Percentiles rank a stretch among this genome's conserved stretches.
Conservation (phyloP, 163 green algal genomes). For the Chlorella variabilis region DNA sequence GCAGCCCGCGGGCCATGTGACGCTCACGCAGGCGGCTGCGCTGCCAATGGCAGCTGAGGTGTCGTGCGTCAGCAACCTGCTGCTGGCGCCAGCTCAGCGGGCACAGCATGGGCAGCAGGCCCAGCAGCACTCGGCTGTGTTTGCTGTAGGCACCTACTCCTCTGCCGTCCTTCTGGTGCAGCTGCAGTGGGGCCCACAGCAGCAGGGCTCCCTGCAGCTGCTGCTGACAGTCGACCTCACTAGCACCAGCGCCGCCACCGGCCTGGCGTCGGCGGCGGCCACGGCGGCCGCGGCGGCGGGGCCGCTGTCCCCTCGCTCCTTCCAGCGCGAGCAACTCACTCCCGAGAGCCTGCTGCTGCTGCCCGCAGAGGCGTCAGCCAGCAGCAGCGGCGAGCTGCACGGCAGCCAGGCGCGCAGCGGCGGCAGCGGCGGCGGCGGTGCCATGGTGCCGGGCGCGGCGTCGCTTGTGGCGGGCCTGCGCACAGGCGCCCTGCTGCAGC, state of each 20-base stretch:
- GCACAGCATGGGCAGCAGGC: background rate
- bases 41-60: conserved; percentile 6
- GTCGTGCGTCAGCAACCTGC: conserved; percentile 30
- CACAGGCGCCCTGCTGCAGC: conserved; percentile 29
- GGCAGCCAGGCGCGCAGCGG: background rate
- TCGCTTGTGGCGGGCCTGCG: conserved; percentile 19
- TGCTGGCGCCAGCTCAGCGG: background rate
- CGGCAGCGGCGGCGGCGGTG: background rate
- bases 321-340: conserved; percentile 19
- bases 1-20: background rate
- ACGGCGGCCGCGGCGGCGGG: background rate
- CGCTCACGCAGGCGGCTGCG: too few species aligned
- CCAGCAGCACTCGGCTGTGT: background rate
- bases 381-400: background rate
- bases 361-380: background rate
- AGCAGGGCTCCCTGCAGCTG: conserved; percentile 1
- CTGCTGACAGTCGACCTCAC: conserved; percentile 15
- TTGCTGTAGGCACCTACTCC: conserved; percentile 27
- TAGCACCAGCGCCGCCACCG: conserved; percentile 1
- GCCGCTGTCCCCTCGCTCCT: conserved; percentile 6
- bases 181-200: conserved; percentile 6
- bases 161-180: conserved; percentile 17
- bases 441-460: background rate
- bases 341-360: conserved; percentile 32
- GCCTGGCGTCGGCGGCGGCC: background rate